Evolutionary conservation across 331 rosid genomes (phyloP).

Genomic region (Rhamnella rubrinervis): DNA sequence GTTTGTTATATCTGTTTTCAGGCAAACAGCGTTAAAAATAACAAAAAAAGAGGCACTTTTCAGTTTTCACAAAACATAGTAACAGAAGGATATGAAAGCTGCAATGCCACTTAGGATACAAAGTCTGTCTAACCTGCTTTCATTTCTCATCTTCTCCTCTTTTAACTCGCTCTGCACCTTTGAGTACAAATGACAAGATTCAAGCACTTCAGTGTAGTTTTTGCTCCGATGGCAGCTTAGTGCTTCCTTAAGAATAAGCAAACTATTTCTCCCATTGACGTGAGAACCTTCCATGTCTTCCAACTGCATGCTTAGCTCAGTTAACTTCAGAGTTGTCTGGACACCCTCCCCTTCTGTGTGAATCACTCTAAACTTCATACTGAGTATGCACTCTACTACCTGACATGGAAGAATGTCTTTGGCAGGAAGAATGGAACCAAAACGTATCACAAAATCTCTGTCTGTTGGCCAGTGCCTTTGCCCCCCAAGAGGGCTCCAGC

Average conservation of each 20-base stretch:
- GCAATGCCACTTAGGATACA: slow-evolving; percentile 73
- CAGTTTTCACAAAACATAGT: slow-evolving; percentile 47
- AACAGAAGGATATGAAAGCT: slow-evolving; percentile 60
- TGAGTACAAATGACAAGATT: slow-evolving; percentile 70
- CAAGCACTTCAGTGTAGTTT: slow-evolving; percentile 64
- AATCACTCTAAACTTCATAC: slow-evolving; percentile 73
- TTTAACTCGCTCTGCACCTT: slow-evolving; percentile 75
- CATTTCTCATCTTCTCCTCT: slow-evolving; percentile 83
- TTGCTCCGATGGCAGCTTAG: slow-evolving; percentile 72
- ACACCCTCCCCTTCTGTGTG: slow-evolving; percentile 55
- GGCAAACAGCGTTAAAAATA: slow-evolving; percentile 18
- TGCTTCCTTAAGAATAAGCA: slow-evolving; percentile 76
- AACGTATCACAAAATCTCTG: slow-evolving; percentile 71
- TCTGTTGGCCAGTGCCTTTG: slow-evolving; percentile 96
- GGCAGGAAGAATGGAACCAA: slow-evolving; percentile 80
- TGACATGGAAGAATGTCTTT: slow-evolving; percentile 75
- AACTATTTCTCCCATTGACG: slow-evolving; percentile 79
- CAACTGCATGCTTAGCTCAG: slow-evolving; percentile 86
- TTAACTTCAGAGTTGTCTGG: slow-evolving; percentile 56
- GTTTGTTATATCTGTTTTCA: slow-evolving; percentile 27
- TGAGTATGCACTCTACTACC: slow-evolving; percentile 76
- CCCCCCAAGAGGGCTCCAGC: slow-evolving; percentile 91
- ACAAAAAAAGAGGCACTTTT: background rate
- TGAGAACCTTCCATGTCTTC: slow-evolving; percentile 85
- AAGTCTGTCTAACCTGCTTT: slow-evolving; percentile 71